A percentile compares a stretch with the other conserved stretches of the same genome.
Conservation (phyloP, 257 asterid genomes). For the Solanum dulcamara region DNA sequence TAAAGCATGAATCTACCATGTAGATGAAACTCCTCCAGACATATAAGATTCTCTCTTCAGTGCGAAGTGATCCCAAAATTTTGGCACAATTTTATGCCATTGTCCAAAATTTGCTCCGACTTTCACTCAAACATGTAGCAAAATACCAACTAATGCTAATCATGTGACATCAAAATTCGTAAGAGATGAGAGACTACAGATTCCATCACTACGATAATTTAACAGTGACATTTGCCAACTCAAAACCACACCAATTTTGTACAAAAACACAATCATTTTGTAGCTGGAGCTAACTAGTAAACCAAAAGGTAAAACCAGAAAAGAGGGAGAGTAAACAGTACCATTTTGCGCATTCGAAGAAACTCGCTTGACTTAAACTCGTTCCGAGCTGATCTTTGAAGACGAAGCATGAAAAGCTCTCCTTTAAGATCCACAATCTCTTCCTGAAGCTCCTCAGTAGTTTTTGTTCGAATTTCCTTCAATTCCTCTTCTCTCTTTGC, state of each 20-base stretch:
- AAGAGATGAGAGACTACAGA: neutral
- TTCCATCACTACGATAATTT: neutral
- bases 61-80: neutral
- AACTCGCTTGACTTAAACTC: slow-evolving; percentile 94
- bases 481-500: slow-evolving; percentile 69
- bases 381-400: slow-evolving; percentile 81
- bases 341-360: slow-evolving; percentile 80
- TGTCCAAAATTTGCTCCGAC: neutral
- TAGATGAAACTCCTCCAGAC: neutral
- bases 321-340: slow-evolving; percentile 5
- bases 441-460: slow-evolving; percentile 71
- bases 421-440: slow-evolving; percentile 69
- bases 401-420: slow-evolving; percentile 94
- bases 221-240: neutral
- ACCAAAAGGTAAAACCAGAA: neutral
- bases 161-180: neutral
- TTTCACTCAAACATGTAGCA: neutral
- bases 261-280: neutral
- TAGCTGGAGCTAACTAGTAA: neutral
- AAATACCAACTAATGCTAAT: neutral
- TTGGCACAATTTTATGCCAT: neutral
- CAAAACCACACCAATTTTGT: neutral
- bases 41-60: neutral
- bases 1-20: neutral
- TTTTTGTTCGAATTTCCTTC: slow-evolving; percentile 65